Evolutionary conservation across 1,284 basidiomycete species (phyloP).

Genomic region (Cystobasidium pallidum): DNA sequence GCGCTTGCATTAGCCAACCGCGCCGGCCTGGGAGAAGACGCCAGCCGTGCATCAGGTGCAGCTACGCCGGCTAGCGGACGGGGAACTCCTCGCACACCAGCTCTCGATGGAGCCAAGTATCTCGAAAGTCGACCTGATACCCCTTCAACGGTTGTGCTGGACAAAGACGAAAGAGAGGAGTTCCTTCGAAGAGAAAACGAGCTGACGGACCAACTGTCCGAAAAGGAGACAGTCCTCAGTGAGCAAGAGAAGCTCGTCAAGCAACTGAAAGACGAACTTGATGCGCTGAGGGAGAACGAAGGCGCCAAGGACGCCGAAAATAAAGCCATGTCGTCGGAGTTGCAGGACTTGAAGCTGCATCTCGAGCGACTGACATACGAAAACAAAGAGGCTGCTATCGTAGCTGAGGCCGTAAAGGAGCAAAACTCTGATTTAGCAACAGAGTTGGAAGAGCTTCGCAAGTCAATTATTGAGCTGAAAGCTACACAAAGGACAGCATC

Average conservation of each 20-base stretch:
- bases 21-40: conserved; percentile 49
- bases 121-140: conserved; percentile 60
- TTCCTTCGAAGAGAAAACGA: conserved; percentile 97
- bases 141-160: conserved; percentile 57
- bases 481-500: conserved; percentile 79
- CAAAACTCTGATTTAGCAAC: conserved; percentile 84
- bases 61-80: conserved; percentile 63
- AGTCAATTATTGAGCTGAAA: conserved; percentile 49
- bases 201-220: conserved; percentile 87
- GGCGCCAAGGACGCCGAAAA: conserved; percentile 79
- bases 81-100: conserved; percentile 79
- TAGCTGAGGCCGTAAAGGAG: conserved; percentile 94
- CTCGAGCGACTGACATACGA: conserved; percentile 92
- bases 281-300: conserved; percentile 86
- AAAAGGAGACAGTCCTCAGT: conserved; percentile 77
- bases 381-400: conserved; percentile 90
- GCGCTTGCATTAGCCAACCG: conserved; percentile 48
- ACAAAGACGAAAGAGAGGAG: conserved; percentile 96
- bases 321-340: conserved; percentile 75
- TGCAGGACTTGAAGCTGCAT: conserved; percentile 89
- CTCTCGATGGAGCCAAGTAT: conserved; percentile 70
- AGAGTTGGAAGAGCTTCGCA: conserved; percentile 84
- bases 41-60: conserved; percentile 62
- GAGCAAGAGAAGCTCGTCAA: conserved; percentile 69
- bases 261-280: conserved; percentile 71